A percentile compares a stretch with the other conserved stretches of the same genome.
phyloP scores from a whole-genome alignment of 2,329 filamentous ascomycete genomes.

The Trichophyton verrucosum region DNA sequence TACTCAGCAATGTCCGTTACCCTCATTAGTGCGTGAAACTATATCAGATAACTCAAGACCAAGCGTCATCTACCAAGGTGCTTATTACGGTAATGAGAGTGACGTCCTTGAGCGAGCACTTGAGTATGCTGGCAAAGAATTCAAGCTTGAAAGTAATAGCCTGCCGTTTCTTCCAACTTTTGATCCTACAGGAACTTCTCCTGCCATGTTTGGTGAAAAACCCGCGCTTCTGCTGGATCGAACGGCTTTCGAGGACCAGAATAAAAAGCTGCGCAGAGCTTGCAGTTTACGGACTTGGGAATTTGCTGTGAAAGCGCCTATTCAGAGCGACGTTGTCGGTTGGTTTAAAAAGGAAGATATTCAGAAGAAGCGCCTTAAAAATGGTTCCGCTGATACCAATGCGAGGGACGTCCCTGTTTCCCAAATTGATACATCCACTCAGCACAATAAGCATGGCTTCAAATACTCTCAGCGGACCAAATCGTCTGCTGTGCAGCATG shows the following conservation, averaged over 20 bases:
- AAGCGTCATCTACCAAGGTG: conserved; percentile 66
- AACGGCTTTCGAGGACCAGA: conserved; percentile 38
- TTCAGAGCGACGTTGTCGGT: conserved; percentile 51
- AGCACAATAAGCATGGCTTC: conserved; percentile 67
- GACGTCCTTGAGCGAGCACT: conserved; percentile 67
- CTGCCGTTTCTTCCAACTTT: conserved; percentile 72
- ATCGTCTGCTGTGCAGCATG: conserved; percentile 65
- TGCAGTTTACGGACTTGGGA: conserved; percentile 66
- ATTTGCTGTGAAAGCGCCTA: conserved; percentile 58
- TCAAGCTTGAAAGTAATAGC: conserved; percentile 61
- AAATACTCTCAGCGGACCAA: conserved; percentile 70
- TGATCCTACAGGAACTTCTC: conserved; percentile 48
- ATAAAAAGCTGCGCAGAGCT: conserved; percentile 41
- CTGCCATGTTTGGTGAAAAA: conserved; percentile 45
- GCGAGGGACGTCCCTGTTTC: conserved; percentile 41
- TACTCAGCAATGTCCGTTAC: conserved; percentile 16
- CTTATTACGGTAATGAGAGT: conserved; percentile 69
- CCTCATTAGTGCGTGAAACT: conserved; percentile 41
- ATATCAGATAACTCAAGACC: conserved; percentile 48
- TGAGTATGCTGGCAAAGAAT: conserved; percentile 82
- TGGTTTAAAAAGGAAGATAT: conserved; percentile 48
- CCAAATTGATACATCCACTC: conserved; percentile 81
- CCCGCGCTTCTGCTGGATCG: conserved; percentile 38
- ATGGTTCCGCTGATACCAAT: not conserved
- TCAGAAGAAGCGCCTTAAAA: conserved; percentile 13